phyloP scores from a whole-genome alignment of 495 filamentous ascomycete genomes.

The Podospora anserina region DNA sequence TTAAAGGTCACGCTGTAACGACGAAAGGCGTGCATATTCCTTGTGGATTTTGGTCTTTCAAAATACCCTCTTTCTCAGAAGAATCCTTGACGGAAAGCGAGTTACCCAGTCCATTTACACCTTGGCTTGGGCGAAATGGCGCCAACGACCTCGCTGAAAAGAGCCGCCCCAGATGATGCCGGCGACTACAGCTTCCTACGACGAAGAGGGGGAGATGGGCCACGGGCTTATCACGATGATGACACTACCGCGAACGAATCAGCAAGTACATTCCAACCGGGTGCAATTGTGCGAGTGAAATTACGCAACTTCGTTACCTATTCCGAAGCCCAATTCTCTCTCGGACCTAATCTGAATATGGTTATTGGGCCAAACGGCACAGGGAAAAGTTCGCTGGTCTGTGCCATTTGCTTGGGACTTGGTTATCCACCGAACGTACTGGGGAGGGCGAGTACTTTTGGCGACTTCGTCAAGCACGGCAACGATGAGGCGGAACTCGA shows the following conservation, averaged over 20 bases:
- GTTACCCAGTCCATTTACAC: neutral
- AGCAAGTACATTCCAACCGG: slow-evolving; percentile 58
- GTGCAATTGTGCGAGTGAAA: slow-evolving; percentile 84
- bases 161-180: neutral
- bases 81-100: neutral
- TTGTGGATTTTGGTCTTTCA: neutral
- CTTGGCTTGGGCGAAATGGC: neutral
- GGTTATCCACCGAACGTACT: slow-evolving; percentile 81
- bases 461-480: slow-evolving; percentile 93
- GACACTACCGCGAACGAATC: slow-evolving; percentile 13
- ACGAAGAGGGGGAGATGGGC: neutral
- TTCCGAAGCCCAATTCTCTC: slow-evolving; percentile 79
- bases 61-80: neutral
- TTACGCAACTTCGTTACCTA: slow-evolving; percentile 95
- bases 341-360: slow-evolving; percentile 95
- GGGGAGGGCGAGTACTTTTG: slow-evolving; percentile 78
- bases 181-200: neutral
- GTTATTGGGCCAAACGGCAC: slow-evolving; percentile 97
- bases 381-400: slow-evolving; percentile 95
- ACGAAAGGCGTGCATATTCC: no score
- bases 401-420: slow-evolving; percentile 91
- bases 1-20: neutral
- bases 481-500: slow-evolving; percentile 74
- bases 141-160: neutral
- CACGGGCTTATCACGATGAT: neutral